Conservation (phyloP, 768 basidiomycete genomes). For the Psilocybe cubensis region DNA sequence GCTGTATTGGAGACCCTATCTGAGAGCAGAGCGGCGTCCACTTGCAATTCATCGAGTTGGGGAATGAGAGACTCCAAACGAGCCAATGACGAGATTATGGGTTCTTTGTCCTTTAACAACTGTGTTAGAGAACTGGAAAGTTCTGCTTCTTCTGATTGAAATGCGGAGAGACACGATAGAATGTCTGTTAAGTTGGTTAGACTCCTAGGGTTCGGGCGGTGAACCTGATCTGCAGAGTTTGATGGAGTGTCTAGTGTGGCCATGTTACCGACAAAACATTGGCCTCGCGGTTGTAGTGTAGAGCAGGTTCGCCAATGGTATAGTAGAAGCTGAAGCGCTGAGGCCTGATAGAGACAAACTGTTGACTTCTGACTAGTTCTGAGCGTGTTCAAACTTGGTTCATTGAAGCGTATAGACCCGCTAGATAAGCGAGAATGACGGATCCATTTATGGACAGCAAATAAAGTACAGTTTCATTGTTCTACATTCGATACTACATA, state of each 20-base stretch:
- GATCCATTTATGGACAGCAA: background rate
- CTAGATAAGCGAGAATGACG: too few relatives aligned
- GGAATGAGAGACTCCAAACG: slow-evolving; percentile 66
- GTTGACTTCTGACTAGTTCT: too few relatives aligned
- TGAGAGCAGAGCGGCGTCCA: slow-evolving; percentile 58
- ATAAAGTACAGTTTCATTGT: background rate
- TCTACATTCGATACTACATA: too few relatives aligned
- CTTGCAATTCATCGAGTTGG: slow-evolving; percentile 61
- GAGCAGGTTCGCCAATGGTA: too few relatives aligned
- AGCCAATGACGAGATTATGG: slow-evolving; percentile 62
- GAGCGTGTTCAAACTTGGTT: too few relatives aligned
- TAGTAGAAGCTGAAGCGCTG: too few relatives aligned
- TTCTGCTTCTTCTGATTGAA: slow-evolving; percentile 78
- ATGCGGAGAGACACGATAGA: slow-evolving; percentile 70
- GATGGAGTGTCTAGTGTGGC: background rate
- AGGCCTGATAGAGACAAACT: too few relatives aligned
- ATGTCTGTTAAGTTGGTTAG: slow-evolving; percentile 72
- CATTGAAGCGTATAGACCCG: too few relatives aligned
- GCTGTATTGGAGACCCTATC: slow-evolving; percentile 72
- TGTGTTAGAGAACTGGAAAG: slow-evolving; percentile 75
- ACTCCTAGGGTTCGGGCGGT: slow-evolving; percentile 39
- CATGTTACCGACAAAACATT: background rate
- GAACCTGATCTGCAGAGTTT: slow-evolving; percentile 2
- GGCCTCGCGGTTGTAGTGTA: too few relatives aligned
- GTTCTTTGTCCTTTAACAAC: slow-evolving; percentile 69